Evolutionary conservation across 2,329 filamentous ascomycete genomes (phyloP).

Genomic region (Trichoderma sp.): DNA sequence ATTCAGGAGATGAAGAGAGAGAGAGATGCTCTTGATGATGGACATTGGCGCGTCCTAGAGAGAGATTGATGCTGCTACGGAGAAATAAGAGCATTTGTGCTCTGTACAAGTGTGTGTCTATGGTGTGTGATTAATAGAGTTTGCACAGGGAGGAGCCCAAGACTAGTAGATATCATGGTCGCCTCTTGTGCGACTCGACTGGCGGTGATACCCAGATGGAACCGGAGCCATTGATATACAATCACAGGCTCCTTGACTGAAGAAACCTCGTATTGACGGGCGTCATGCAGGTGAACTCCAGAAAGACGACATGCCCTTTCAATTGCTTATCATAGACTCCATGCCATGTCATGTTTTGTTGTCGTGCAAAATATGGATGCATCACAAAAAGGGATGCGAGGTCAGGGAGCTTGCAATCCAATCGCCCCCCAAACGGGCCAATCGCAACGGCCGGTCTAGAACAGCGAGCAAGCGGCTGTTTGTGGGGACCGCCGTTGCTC

Average conservation of each 20-base stretch:
- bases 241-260: background rate
- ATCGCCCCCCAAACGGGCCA: background rate
- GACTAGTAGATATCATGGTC: background rate
- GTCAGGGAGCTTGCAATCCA: background rate
- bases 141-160: background rate
- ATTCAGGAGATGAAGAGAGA: background rate
- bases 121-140: background rate
- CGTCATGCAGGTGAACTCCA: background rate
- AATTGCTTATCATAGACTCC: background rate
- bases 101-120: background rate
- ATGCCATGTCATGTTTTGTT: slow-evolving; percentile 2
- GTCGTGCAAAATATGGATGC: background rate
- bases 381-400: background rate
- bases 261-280: slow-evolving; percentile 1
- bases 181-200: slow-evolving; percentile 5
- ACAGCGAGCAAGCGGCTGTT: slow-evolving; percentile 7
- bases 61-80: background rate
- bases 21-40: background rate
- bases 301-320: background rate
- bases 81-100: background rate
- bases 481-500: background rate
- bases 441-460: slow-evolving; percentile 1
- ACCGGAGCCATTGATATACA: background rate
- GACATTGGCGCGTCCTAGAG: background rate
- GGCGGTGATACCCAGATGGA: slow-evolving; percentile 14